Base-by-base conservation (phyloP, 1,284 basidiomycete genomes). In the Pholiota adiposa region DNA sequence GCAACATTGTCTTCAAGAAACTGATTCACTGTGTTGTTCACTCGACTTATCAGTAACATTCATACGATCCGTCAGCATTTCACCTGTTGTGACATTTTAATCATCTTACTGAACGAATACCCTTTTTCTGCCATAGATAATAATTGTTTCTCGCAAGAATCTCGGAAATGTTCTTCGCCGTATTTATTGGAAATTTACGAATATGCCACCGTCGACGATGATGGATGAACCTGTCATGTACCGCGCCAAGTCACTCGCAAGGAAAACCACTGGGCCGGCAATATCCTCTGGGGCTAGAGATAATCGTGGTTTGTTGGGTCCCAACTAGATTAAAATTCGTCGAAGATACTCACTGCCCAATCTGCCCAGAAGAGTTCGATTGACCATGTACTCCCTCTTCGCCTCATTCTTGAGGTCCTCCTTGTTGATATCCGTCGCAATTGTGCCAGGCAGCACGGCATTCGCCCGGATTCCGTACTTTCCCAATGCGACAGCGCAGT, bases 341-440 rank as follows among this genome's bases (percentile, higher is more conserved):
- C 3, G 14, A 7, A 18, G 27, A 46, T 38, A 72, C 78, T 70
- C 67, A 82, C 83, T 77, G 59, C 92, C 91, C 4, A 94, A 79
- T 65, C 91, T 78, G 5, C 87, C 86, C 16, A 93, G 74, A 44
- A 83, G 84, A 21, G 89, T 91, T 46, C 92, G 77, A 25, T 85
- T 82, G 55, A 86, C 75, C 84, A 90, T 92, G 60, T 82, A 81
- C 34, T 83, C 81, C 18, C 88, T 79, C 71, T 93, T 93, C 25
- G 69, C 73, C 1, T 71, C 70, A 66, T 92, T 81, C 3, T 84
- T 73, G 23, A 94, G 80, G 72, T 93, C 90, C 56, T 90, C 88
- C 66, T 85, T 85, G 74, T 93, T 93, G 75, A 93, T 93, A 63
- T 86, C 83, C 7, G 91, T 93, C 50, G 83, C 87, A 65, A 93